A percentile compares a stretch with the other conserved stretches of the same genome.
Evolutionary conservation across 1,284 basidiomycete species (phyloP).

Genomic region (Quambalaria eucalypti): DNA sequence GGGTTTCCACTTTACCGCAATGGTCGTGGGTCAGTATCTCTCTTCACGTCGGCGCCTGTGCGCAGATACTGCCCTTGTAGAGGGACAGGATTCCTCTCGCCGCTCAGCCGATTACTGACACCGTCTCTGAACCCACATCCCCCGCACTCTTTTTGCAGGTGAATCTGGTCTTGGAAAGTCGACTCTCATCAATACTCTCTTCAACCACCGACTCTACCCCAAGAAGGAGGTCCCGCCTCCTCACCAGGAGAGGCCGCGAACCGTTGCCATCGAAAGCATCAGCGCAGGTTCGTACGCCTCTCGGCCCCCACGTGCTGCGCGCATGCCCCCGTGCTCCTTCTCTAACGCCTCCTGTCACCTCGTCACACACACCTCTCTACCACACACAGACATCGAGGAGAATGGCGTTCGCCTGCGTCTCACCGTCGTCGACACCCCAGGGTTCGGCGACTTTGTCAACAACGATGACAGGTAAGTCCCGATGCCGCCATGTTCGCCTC

Average conservation of each 20-base stretch:
- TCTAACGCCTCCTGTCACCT: neutral
- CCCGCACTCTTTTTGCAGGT: constrained; percentile 7
- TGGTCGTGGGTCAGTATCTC: constrained; percentile 39
- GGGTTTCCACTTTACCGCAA: constrained; percentile 43
- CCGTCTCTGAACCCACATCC: neutral
- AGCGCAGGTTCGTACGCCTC: constrained; percentile 31
- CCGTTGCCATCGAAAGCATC: constrained; percentile 45
- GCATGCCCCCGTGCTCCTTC: too few relatives aligned
- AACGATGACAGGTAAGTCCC: constrained; percentile 38
- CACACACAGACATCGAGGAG: constrained; percentile 40
- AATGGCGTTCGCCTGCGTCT: constrained; percentile 44
- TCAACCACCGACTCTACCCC: constrained; percentile 45
- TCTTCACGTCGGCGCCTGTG: too few relatives aligned
- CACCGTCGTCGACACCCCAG: constrained; percentile 45
- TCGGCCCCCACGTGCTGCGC: too few relatives aligned
- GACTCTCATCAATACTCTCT: constrained; percentile 45
- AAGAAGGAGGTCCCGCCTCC: constrained; percentile 41
- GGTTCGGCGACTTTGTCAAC: constrained; percentile 46
- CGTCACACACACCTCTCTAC: too few relatives aligned
- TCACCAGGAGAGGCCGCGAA: constrained; percentile 38
- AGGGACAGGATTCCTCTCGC: neutral
- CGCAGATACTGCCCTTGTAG: neutral
- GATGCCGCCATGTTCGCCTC: neutral
- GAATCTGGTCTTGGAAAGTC: constrained; percentile 47
- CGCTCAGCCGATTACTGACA: neutral